Evolutionary conservation across 176 grass and related monocot species (phyloP), one percentile per base, ranked within the genome.

Genomic region (Elaeis guineensis): DNA sequence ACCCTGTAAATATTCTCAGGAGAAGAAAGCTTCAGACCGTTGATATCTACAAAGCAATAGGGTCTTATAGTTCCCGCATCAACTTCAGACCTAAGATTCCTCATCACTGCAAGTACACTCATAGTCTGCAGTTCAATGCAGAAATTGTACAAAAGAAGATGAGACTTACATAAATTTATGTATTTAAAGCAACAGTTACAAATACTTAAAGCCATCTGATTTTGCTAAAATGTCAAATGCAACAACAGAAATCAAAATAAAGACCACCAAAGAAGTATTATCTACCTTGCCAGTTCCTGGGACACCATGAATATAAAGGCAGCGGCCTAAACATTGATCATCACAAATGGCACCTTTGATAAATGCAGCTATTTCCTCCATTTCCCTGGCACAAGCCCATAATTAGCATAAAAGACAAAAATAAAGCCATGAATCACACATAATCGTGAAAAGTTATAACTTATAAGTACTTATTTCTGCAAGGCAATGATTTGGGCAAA

Each of bases 301-400:
- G 66, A 97, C 93, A 83, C 87, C 93, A 67, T 97, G 84, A 78
- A 97, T 91, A 71, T 91, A 97, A 58, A 97, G 82, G 75, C 93
- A 91, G 32, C 81, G 93, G n/a, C 93, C 87, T 59, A 85, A 76
- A 75, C 93, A 91, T 32, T 97, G 81, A n/a, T 82, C 78, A 59
- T 83, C 83, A 72, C 81, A 84, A 61, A 97, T 91, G 52, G 93
- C 84, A 75, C 86, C 93, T 74, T 85, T 97, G 20, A 97, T 72
- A 80, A 91, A 91, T 82, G 76, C 55, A 71, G 76, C 72, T 64
- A 91, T 97, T 72, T 91, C 87, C 70, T 83, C 81, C 93, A 91
- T 97, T 83, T 97, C 87, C 59, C 93, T 97, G 71, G 23, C 67
- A 79, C 19, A 60, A 52, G 71, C 15, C 73, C 23, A 66, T 25